Evolutionary conservation across 2,329 filamentous ascomycete genomes (phyloP), one percentile per base, ranked within the genome.

Genomic region (Trichoderma simmonsii): DNA sequence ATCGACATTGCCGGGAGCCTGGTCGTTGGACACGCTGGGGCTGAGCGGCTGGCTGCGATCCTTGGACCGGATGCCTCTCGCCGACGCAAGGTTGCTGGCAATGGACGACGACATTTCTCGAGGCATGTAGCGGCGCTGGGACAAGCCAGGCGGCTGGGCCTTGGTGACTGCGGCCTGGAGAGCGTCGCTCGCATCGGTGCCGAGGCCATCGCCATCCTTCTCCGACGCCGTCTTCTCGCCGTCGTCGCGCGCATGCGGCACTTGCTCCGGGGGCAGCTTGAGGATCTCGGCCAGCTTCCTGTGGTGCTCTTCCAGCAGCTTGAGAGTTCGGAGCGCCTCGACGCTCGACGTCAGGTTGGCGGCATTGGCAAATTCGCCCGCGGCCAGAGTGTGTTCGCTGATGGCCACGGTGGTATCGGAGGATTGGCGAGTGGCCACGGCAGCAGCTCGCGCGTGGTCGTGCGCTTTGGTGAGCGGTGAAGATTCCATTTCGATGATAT

Each of bases 271-370:
- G 48, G 93, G 91, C 57, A 92, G 88, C 78, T 92, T 92, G 74
- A 98, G 88, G 56, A 98, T 89, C 74, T 92, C 90, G 18, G 95
- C 94, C 14, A 98, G 90, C 74, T 90, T 91, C 75, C 90, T 89
- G 80, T 99, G 96, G 80, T 99, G 94, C 74, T 93, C 88, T 81
- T 98, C 94, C 72, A 99, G 90, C 3, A 98, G 88, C 75, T 88
- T 89, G 73, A 99, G 85, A 11, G 95, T 96, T 67, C 96, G 90
- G 64, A 97, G 83, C 15, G 95, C 95, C 86, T 97, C 87, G 74
- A 86, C 79, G 78, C 86, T 88, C 54, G 85, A 86, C 8, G 93
- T 97, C 62, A 83, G 87, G 73, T 89, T 88, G n/a, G 93, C 91
- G 34, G 94, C 95, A 73, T 91, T 91, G 73, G 93, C 91, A 80